Evolutionary conservation across 2,329 filamentous ascomycete species (phyloP).

Genomic region (Neurospora crassa): DNA sequence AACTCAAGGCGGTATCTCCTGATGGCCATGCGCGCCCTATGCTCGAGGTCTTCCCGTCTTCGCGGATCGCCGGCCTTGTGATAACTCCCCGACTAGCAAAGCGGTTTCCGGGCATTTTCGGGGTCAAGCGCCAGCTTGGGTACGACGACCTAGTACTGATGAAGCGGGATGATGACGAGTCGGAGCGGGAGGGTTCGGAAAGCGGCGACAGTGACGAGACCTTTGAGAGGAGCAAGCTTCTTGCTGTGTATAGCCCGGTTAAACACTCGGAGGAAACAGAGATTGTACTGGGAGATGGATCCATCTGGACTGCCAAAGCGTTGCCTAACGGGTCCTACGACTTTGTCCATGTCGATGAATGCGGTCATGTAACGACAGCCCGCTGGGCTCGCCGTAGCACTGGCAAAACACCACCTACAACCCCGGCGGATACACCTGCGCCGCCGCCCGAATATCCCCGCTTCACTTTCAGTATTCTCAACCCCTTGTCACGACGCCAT

Average conservation of each 20-base stretch:
- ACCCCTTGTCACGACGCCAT: constrained; percentile 58
- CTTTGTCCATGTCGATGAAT: constrained; percentile 50
- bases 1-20: constrained; percentile 57
- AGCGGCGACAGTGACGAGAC: constrained; percentile 32
- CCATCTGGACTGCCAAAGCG: constrained; percentile 45
- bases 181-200: constrained; percentile 23
- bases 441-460: constrained; percentile 17
- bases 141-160: constrained; percentile 63
- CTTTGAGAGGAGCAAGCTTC: constrained; percentile 37
- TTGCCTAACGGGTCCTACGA: constrained; percentile 52
- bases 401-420: neutral
- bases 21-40: constrained; percentile 55
- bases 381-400: constrained; percentile 55
- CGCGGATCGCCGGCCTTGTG: constrained; percentile 43
- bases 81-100: constrained; percentile 50
- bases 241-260: constrained; percentile 60
- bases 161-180: constrained; percentile 56
- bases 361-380: constrained; percentile 49
- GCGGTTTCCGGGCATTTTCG: constrained; percentile 54
- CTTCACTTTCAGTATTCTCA: constrained; percentile 71
- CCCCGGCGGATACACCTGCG: constrained; percentile 10
- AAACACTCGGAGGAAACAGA: constrained; percentile 48
- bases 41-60: constrained; percentile 65
- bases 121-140: constrained; percentile 52
- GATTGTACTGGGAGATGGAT: constrained; percentile 56